These are phyloP conservation scores for Fimicolochytrium jonesii DNA, from an alignment of 192 early-diverging fungal species.

Conservation along the genomic window DNA sequence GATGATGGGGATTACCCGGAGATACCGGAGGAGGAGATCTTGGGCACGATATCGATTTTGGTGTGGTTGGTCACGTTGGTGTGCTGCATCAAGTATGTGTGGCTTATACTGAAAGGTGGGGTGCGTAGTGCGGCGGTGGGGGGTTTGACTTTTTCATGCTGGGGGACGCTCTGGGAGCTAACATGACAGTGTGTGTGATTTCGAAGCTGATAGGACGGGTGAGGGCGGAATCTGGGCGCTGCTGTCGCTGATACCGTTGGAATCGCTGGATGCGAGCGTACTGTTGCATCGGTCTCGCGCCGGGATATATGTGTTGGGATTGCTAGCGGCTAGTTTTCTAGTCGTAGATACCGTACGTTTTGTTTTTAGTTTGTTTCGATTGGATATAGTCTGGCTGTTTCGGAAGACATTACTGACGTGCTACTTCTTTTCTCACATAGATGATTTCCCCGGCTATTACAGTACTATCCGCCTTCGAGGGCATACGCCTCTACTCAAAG, in stretches of 20 bases:
- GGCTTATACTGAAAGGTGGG: conserved; percentile 38
- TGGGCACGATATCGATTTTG: conserved; percentile 45
- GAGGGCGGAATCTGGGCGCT: conserved; percentile 58
- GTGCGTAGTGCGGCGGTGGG: conserved; percentile 8
- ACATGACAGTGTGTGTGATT: neutral
- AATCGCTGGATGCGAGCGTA: conserved; percentile 27
- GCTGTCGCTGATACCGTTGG: conserved; percentile 39
- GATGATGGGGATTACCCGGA: neutral
- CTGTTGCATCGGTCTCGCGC: conserved; percentile 19
- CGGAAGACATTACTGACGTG: neutral
- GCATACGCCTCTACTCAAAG: conserved; percentile 22
- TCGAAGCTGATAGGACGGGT: conserved; percentile 54
- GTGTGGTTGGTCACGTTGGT: conserved; percentile 50
- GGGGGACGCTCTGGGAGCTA: too few relatives aligned
- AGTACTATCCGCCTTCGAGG: conserved; percentile 39
- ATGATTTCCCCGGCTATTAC: conserved; percentile 37
- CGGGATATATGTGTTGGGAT: conserved; percentile 26
- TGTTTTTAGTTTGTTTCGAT: neutral
- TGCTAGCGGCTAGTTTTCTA: conserved; percentile 35
- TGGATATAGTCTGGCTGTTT: neutral
- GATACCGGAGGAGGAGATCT: conserved; percentile 19
- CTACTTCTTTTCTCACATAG: neutral
- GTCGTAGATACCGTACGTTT: conserved; percentile 39
- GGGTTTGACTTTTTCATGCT: too few relatives aligned
- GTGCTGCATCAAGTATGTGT: conserved; percentile 40